A percentile compares a stretch with the other conserved stretches of the same genome.
phyloP scores from a whole-genome alignment of 2,329 filamentous ascomycete genomes.

The Scleromitrula shiraiana region DNA sequence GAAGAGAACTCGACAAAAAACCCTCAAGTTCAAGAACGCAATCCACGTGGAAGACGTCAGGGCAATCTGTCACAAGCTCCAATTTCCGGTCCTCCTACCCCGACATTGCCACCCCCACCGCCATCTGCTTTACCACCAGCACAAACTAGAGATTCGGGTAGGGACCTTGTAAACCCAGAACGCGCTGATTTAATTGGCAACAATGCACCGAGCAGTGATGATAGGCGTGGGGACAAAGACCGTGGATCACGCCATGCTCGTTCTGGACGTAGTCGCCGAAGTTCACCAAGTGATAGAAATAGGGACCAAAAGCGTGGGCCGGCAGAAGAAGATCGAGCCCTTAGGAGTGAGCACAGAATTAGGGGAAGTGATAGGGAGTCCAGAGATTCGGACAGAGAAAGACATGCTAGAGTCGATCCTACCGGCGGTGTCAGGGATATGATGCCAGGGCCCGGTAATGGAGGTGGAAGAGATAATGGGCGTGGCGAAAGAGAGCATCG shows the following conservation, averaged over 20 bases:
- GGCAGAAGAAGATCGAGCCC: constrained; percentile 22
- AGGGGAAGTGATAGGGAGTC: constrained; percentile 19
- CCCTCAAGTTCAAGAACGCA: constrained; percentile 31
- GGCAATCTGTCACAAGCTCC: constrained; percentile 43
- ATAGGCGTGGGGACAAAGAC: constrained; percentile 22
- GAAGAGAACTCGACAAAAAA: constrained; percentile 42
- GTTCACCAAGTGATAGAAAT: constrained; percentile 25
- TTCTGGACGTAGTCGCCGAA: constrained; percentile 26
- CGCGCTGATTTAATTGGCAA: constrained; percentile 27
- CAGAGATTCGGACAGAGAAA: constrained; percentile 9
- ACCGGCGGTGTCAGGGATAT: constrained; percentile 12
- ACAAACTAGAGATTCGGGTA: constrained; percentile 15
- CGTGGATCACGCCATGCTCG: constrained; percentile 25
- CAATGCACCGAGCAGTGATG: constrained; percentile 10
- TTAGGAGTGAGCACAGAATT: constrained; percentile 24
- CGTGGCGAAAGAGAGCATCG: constrained; percentile 12
- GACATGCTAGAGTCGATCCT: constrained; percentile 11
- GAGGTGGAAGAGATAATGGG: constrained; percentile 16
- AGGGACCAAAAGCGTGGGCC: constrained; percentile 24
- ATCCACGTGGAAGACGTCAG: constrained; percentile 28
- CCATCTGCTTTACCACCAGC: constrained; percentile 22
- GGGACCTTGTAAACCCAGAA: constrained; percentile 23
- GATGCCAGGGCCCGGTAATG: constrained; percentile 12
- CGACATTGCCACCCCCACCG: constrained; percentile 43
- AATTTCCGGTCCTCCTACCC: constrained; percentile 41